Percentiles rank a stretch among this genome's conserved stretches.
Evolutionary conservation across 2,329 filamentous ascomycete species (phyloP).

Genomic region (Pyrenochaeta sp.): DNA sequence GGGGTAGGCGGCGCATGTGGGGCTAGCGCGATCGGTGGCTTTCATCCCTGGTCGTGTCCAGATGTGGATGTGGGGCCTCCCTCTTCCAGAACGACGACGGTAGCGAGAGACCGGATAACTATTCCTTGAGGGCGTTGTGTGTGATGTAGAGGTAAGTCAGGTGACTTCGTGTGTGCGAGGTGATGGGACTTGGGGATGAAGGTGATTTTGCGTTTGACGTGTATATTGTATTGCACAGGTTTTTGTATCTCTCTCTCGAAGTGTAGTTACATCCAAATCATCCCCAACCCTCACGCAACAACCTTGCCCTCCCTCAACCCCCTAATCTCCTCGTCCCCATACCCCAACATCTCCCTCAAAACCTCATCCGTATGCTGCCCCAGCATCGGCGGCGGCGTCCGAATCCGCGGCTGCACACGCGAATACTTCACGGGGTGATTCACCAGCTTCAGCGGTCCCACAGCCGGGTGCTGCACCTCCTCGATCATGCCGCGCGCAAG

Average conservation of each 20-base stretch:
- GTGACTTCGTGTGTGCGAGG: too few species aligned
- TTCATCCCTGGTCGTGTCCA: not conserved
- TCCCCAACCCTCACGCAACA: slow-evolving; percentile 13
- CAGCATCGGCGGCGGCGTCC: slow-evolving; percentile 81
- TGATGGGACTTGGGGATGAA: not conserved
- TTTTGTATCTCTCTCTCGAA: too few species aligned
- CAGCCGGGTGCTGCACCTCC: slow-evolving; percentile 80
- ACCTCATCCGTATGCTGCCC: slow-evolving; percentile 54
- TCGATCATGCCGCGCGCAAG: slow-evolving; percentile 85
- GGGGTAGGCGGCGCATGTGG: slow-evolving; percentile 23
- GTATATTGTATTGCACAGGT: too few species aligned
- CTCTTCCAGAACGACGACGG: too few species aligned
- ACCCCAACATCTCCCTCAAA: slow-evolving; percentile 38
- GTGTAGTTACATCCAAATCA: not conserved
- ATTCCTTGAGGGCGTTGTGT: too few species aligned
- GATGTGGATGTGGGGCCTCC: slow-evolving; percentile 2
- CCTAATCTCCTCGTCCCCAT: slow-evolving; percentile 30
- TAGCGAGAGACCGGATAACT: too few species aligned
- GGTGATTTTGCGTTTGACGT: too few species aligned
- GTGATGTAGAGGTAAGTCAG: too few species aligned
- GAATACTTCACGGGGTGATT: slow-evolving; percentile 96
- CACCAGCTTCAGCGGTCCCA: slow-evolving; percentile 85
- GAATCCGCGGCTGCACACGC: slow-evolving; percentile 75
- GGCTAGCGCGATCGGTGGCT: slow-evolving; percentile 23
- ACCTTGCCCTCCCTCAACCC: slow-evolving; percentile 14